phyloP scores from a whole-genome alignment of 768 basidiomycete species.

The Paxillus rubicundulus region DNA sequence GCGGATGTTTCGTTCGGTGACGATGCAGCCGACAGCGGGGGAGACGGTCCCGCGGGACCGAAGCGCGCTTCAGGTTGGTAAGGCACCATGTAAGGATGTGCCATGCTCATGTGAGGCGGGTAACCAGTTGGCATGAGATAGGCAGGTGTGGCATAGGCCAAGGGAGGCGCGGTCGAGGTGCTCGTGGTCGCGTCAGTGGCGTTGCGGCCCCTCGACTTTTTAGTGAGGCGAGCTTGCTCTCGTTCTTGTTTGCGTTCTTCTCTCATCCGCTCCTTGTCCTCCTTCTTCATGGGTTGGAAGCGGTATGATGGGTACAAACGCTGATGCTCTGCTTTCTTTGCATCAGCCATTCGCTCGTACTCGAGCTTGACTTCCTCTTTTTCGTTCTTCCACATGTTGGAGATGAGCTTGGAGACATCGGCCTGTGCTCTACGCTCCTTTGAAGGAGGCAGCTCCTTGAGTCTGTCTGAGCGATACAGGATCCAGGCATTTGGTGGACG shows the following conservation, averaged over 20 bases:
- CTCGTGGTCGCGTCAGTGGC: slow-evolving; percentile 15
- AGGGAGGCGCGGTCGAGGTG: neutral
- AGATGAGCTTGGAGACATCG: slow-evolving; percentile 61
- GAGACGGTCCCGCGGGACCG: slow-evolving; percentile 46
- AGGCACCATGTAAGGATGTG: slow-evolving; percentile 21
- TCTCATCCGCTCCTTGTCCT: slow-evolving; percentile 42
- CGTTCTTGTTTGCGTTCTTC: slow-evolving; percentile 42
- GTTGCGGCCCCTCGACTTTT: slow-evolving; percentile 19
- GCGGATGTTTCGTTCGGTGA: slow-evolving; percentile 39
- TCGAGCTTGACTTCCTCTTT: slow-evolving; percentile 42
- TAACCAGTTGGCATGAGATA: slow-evolving; percentile 3
- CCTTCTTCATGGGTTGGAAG: slow-evolving; percentile 55
- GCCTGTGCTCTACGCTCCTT: slow-evolving; percentile 48
- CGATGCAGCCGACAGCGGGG: slow-evolving; percentile 49
- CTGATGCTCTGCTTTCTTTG: slow-evolving; percentile 50
- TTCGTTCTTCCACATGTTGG: slow-evolving; percentile 63
- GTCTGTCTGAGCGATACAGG: slow-evolving; percentile 65
- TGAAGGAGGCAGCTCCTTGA: slow-evolving; percentile 40
- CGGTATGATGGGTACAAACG: slow-evolving; percentile 54
- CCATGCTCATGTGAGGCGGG: slow-evolving; percentile 11
- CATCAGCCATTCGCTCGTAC: slow-evolving; percentile 55
- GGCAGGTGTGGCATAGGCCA: neutral
- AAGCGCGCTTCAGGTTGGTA: slow-evolving; percentile 23
- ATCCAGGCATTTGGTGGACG: slow-evolving; percentile 86
- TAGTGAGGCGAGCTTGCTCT: slow-evolving; percentile 32